These are phyloP conservation scores for Paramecium primaurelia DNA, from an alignment of 73 alveolate species.

Conservation along the genomic window DNA sequence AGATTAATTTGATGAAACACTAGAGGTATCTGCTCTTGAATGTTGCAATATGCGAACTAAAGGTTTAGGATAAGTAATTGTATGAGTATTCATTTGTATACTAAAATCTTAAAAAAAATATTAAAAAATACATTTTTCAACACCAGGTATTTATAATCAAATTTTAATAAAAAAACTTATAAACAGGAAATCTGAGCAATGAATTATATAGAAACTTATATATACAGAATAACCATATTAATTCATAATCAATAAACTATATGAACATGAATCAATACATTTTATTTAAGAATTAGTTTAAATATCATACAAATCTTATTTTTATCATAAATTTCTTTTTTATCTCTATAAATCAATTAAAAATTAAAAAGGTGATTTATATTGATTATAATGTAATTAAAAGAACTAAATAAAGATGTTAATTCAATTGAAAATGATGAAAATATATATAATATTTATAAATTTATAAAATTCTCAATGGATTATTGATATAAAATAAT, in stretches of 20 bases:
- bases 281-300: background rate
- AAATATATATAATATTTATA: no score
- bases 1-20: background rate
- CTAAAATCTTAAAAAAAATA: background rate
- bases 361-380: no score
- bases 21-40: background rate
- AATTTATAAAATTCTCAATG: background rate
- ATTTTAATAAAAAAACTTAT: background rate
- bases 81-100: background rate
- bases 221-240: background rate
- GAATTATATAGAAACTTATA: background rate
- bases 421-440: background rate
- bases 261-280: background rate
- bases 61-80: conserved; percentile 9
- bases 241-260: background rate
- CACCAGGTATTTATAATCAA: conserved; percentile 8
- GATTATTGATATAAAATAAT: no score
- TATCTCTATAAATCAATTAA: background rate
- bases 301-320: background rate
- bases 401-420: background rate
- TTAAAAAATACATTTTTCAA: background rate
- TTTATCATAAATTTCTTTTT: background rate
- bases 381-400: no score
- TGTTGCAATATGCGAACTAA: background rate
- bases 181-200: background rate